Percentiles rank a stretch among this genome's conserved stretches.
Evolutionary conservation across 768 basidiomycete species (phyloP).

Genomic region (Psilocybe tampanensis): DNA sequence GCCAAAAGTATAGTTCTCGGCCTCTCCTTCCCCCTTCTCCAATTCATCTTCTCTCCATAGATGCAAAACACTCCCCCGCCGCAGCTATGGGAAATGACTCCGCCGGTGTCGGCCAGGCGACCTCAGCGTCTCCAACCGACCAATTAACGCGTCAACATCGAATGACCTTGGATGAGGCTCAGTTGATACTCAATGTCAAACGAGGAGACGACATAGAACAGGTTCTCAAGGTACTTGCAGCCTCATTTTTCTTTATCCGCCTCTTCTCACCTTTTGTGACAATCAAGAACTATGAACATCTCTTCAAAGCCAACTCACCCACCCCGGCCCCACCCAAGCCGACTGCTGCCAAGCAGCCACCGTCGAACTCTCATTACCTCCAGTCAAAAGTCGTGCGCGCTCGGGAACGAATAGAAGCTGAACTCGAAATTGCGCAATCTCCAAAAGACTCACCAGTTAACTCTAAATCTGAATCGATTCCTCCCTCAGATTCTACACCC

Average conservation of each 20-base stretch:
- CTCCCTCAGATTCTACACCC: conserved; percentile 21
- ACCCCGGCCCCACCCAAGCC: conserved; percentile 55
- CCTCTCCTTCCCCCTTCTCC: background rate
- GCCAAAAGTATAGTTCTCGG: conserved; percentile 68
- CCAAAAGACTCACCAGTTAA: conserved; percentile 13
- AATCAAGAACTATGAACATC: conserved; percentile 83
- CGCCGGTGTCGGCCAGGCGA: conserved; percentile 75
- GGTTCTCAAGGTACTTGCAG: conserved; percentile 63
- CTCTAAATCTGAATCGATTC: conserved; percentile 12
- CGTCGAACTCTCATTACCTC: conserved; percentile 83
- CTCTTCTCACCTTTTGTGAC: conserved; percentile 3
- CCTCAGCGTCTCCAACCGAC: conserved; percentile 75
- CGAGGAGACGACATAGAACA: conserved; percentile 68
- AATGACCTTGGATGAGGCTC: conserved; percentile 96
- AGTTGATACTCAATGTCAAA: conserved; percentile 88
- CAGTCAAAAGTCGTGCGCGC: conserved; percentile 98
- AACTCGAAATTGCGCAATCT: conserved; percentile 43
- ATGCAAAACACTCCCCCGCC: conserved; percentile 83
- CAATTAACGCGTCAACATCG: conserved; percentile 81
- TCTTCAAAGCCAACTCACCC: conserved; percentile 89
- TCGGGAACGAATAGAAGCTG: conserved; percentile 92
- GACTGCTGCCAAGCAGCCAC: conserved; percentile 44
- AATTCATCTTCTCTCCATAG: conserved; percentile 37
- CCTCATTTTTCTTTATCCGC: background rate
- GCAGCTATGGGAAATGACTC: conserved; percentile 67